These are phyloP conservation scores for Coriolopsis trogii DNA, from an alignment of 1,284 basidiomycete genomes.

Conservation along the genomic window DNA sequence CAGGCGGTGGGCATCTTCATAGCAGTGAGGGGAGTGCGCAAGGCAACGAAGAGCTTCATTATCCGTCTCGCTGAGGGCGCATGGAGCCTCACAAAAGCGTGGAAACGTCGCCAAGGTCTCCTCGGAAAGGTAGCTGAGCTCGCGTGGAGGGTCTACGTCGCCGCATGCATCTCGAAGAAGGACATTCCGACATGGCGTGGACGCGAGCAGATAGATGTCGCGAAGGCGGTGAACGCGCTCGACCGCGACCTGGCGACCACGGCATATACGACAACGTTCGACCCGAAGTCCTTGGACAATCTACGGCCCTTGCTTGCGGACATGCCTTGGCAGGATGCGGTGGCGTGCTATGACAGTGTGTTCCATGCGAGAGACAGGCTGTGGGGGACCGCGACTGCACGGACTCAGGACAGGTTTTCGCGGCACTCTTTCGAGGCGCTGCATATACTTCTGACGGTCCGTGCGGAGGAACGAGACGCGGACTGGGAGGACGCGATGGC, in stretches of 20 bases:
- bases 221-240: slow-evolving; percentile 5
- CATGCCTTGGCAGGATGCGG: slow-evolving; percentile 10
- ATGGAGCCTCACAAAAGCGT: slow-evolving; percentile 5
- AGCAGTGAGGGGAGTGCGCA: slow-evolving; percentile 2
- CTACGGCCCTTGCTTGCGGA: slow-evolving; percentile 8
- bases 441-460: slow-evolving; percentile 6
- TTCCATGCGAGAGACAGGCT: slow-evolving; percentile 9
- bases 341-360: slow-evolving; percentile 10
- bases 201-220: slow-evolving; percentile 15
- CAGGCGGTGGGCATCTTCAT: slow-evolving; percentile 18
- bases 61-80: background rate
- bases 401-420: slow-evolving; percentile 8
- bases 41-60: background rate
- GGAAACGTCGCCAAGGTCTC: slow-evolving; percentile 6
- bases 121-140: slow-evolving; percentile 6
- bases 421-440: slow-evolving; percentile 13
- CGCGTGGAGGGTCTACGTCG: slow-evolving; percentile 8
- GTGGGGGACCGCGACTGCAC: slow-evolving; percentile 7
- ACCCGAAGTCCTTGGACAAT: slow-evolving; percentile 4
- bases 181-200: slow-evolving; percentile 14
- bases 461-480: background rate
- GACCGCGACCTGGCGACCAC: slow-evolving; percentile 14
- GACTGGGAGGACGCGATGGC: slow-evolving; percentile 3
- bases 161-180: slow-evolving; percentile 7
- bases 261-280: slow-evolving; percentile 18